phyloP scores from a whole-genome alignment of 139 green algal species.

The Closterium sp. region DNA sequence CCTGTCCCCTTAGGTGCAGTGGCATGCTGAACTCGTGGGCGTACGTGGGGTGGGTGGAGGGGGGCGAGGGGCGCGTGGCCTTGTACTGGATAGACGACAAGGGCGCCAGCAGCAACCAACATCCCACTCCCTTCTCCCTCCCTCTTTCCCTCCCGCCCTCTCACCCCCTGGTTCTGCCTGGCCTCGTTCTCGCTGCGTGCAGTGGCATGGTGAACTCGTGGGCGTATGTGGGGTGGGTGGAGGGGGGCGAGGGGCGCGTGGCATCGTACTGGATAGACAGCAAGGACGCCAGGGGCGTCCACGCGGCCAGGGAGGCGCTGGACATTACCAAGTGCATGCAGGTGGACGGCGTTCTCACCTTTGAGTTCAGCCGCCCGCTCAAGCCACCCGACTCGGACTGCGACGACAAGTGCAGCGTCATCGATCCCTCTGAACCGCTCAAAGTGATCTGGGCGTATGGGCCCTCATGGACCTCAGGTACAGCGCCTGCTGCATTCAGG shows the following conservation, averaged over 20 bases:
- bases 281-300: not conserved
- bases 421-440: slow-evolving; percentile 20
- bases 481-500: not conserved
- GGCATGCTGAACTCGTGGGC: slow-evolving; percentile 42
- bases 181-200: too few relatives aligned
- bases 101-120: not conserved
- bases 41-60: slow-evolving; percentile 41
- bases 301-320: slow-evolving; percentile 6
- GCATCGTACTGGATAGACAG: slow-evolving; percentile 36
- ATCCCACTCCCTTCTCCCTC: not conserved
- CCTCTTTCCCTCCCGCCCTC: not conserved
- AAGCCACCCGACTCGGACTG: slow-evolving; percentile 1
- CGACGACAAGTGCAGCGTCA: slow-evolving; percentile 30
- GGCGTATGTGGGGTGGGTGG: slow-evolving; percentile 45
- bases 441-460: slow-evolving; percentile 45
- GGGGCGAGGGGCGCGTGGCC: not conserved
- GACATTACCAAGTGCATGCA: not conserved
- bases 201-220: slow-evolving; percentile 48
- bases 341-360: slow-evolving; percentile 11
- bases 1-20: not conserved
- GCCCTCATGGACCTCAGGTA: slow-evolving; percentile 36
- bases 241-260: slow-evolving; percentile 12
- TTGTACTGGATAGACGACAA: slow-evolving; percentile 6
- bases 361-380: slow-evolving; percentile 38
- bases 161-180: not conserved